phyloP scores from a whole-genome alignment of 768 basidiomycete species.

The Tricholoma flavovirens region DNA sequence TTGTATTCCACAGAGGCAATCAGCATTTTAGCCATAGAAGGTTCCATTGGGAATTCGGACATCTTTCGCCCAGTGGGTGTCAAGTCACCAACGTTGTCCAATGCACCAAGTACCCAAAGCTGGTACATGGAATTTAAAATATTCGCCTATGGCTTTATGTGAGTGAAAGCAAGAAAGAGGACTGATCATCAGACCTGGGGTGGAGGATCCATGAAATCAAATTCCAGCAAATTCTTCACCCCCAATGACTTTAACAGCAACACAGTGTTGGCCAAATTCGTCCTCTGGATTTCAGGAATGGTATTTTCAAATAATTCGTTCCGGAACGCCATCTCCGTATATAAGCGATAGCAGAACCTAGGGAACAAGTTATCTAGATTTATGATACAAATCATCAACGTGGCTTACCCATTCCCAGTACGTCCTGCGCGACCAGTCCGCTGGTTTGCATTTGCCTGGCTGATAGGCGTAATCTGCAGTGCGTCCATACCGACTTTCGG shows the following conservation, averaged over 20 bases:
- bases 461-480: slow-evolving; percentile 97
- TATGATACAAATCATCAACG: background rate
- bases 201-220: slow-evolving; percentile 99
- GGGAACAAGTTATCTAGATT: slow-evolving; percentile 2
- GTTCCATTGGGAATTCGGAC: slow-evolving; percentile 99
- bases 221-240: slow-evolving; percentile 95
- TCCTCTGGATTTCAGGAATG: slow-evolving; percentile 97
- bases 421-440: slow-evolving; percentile 94
- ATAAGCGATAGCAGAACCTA: slow-evolving; percentile 93
- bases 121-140: slow-evolving; percentile 99
- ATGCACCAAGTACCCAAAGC: slow-evolving; percentile 95
- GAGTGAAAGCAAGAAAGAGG: background rate
- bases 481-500: slow-evolving; percentile 99
- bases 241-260: slow-evolving; percentile 91
- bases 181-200: slow-evolving; percentile 61
- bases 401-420: slow-evolving; percentile 84
- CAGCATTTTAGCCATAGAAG: slow-evolving; percentile 98
- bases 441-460: slow-evolving; percentile 97
- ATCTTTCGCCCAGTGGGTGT: slow-evolving; percentile 91
- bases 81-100: slow-evolving; percentile 96
- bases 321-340: slow-evolving; percentile 93
- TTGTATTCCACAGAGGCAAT: slow-evolving; percentile 91
- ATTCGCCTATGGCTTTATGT: slow-evolving; percentile 56
- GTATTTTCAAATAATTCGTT: slow-evolving; percentile 95
- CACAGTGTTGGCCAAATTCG: slow-evolving; percentile 96